Percentiles rank a stretch among this genome's conserved stretches.
These are phyloP conservation scores for Aaosphaeria arxii DNA, from an alignment of 2,329 filamentous ascomycete species.

Conservation along the genomic window DNA sequence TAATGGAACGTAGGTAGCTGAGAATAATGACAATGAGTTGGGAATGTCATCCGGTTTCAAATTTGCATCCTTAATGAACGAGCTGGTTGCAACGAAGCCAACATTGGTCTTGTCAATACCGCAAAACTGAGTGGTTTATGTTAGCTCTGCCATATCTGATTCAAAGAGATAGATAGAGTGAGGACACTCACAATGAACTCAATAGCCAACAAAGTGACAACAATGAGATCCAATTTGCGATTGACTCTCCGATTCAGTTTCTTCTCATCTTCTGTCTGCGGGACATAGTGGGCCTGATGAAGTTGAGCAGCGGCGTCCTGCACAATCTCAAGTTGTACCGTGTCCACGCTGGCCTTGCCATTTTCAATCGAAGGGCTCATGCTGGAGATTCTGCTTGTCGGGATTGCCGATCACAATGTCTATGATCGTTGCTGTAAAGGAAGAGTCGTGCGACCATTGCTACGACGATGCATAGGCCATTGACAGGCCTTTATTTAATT, in stretches of 20 bases:
- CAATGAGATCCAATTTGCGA: slow-evolving; percentile 1
- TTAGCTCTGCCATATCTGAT: too few species aligned
- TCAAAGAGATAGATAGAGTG: too few species aligned
- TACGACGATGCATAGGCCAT: too few species aligned
- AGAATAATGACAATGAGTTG: slow-evolving; percentile 19
- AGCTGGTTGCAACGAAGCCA: not conserved
- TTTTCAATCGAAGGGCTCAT: too few species aligned
- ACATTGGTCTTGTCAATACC: not conserved
- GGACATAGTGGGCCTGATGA: not conserved
- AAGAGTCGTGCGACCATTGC: too few species aligned
- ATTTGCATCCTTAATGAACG: not conserved
- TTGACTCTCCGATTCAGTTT: not conserved
- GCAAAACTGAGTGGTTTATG: not conserved
- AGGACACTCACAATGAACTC: not conserved
- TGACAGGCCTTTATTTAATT: too few species aligned
- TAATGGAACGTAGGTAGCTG: slow-evolving; percentile 4
- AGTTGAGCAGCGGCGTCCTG: too few species aligned
- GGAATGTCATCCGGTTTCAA: not conserved
- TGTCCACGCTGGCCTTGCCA: too few species aligned
- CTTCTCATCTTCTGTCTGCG: not conserved
- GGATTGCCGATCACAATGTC: too few species aligned
- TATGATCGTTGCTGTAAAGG: too few species aligned
- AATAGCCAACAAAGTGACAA: not conserved
- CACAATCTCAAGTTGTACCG: too few species aligned
- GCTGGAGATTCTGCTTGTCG: too few species aligned